These are phyloP conservation scores for Magnusiomyces ingens DNA, from an alignment of 1,139 yeast genomes.

Conservation along the genomic window DNA sequence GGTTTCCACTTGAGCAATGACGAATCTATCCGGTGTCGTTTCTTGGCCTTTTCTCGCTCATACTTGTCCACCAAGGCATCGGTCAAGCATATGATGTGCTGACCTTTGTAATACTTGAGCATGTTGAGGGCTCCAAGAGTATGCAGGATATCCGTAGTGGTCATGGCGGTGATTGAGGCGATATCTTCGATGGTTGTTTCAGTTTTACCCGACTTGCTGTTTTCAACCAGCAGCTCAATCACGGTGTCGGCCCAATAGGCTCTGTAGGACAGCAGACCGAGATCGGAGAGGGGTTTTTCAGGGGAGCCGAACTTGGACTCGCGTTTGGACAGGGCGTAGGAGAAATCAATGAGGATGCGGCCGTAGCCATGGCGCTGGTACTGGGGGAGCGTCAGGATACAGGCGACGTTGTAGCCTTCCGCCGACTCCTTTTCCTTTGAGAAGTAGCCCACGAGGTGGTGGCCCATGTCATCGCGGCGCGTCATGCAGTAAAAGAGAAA, in stretches of 20 bases:
- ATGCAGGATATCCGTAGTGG: slow-evolving; percentile 90
- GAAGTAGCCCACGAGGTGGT: slow-evolving; percentile 91
- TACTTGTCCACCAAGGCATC: slow-evolving; percentile 75
- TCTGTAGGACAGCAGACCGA: slow-evolving; percentile 86
- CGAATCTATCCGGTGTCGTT: slow-evolving; percentile 73
- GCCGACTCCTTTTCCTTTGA: slow-evolving; percentile 96
- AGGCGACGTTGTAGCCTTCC: slow-evolving; percentile 93
- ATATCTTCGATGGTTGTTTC: slow-evolving; percentile 93
- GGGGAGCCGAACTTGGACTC: slow-evolving; percentile 94
- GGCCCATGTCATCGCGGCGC: slow-evolving; percentile 76
- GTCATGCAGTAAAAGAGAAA: slow-evolving; percentile 95
- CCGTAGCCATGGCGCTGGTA: slow-evolving; percentile 96
- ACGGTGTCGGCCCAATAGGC: slow-evolving; percentile 96
- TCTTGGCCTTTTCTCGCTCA: slow-evolving; percentile 65
- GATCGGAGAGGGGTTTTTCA: slow-evolving; percentile 91
- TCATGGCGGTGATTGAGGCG: slow-evolving; percentile 82
- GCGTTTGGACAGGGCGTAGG: slow-evolving; percentile 78
- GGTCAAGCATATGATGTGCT: slow-evolving; percentile 85
- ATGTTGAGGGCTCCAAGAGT: slow-evolving; percentile 88
- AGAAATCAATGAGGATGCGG: slow-evolving; percentile 81
- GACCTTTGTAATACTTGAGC: slow-evolving; percentile 89
- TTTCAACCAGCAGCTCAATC: slow-evolving; percentile 65
- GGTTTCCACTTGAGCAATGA: slow-evolving; percentile 80
- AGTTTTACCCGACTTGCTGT: slow-evolving; percentile 35
- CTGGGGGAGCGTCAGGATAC: slow-evolving; percentile 92